These are phyloP conservation scores for Suillus sp. DNA, from an alignment of 768 basidiomycete genomes.

Conservation along the genomic window DNA sequence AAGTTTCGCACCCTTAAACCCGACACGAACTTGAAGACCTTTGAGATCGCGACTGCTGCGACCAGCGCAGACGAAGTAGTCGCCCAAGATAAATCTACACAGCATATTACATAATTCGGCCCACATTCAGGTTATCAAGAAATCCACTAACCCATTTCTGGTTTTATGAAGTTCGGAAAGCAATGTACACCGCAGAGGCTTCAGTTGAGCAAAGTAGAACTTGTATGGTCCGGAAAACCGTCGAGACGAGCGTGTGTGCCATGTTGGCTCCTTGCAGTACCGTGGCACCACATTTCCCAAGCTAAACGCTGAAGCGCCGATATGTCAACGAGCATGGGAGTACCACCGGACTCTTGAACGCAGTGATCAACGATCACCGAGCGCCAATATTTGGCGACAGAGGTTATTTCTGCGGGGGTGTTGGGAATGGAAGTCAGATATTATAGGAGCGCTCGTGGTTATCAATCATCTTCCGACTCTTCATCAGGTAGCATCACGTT, in stretches of 20 bases:
- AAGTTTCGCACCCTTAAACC: constrained; percentile 21
- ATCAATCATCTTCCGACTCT: not conserved
- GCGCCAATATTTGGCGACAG: not conserved
- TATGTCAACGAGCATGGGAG: not conserved
- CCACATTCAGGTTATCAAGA: not conserved
- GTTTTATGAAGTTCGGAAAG: not conserved
- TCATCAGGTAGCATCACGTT: not conserved
- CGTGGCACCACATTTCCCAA: not conserved
- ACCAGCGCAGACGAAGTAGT: constrained; percentile 6
- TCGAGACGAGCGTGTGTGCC: not conserved
- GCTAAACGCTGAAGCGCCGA: not conserved
- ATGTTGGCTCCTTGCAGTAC: not conserved
- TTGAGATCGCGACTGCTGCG: constrained; percentile 15
- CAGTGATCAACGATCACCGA: not conserved
- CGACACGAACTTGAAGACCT: constrained; percentile 18
- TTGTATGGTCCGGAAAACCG: not conserved
- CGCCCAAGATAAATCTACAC: constrained; percentile 16
- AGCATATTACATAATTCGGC: not conserved
- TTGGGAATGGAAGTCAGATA: not conserved
- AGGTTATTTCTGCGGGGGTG: not conserved
- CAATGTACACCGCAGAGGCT: not conserved
- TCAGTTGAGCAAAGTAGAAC: not conserved
- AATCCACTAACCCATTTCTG: constrained; percentile 1
- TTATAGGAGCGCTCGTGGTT: not conserved
- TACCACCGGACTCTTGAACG: not conserved